Evolutionary conservation across 1,284 basidiomycete species (phyloP), one percentile per base, ranked within the genome.

Genomic region (Phellopilus nigrolimitatus): DNA sequence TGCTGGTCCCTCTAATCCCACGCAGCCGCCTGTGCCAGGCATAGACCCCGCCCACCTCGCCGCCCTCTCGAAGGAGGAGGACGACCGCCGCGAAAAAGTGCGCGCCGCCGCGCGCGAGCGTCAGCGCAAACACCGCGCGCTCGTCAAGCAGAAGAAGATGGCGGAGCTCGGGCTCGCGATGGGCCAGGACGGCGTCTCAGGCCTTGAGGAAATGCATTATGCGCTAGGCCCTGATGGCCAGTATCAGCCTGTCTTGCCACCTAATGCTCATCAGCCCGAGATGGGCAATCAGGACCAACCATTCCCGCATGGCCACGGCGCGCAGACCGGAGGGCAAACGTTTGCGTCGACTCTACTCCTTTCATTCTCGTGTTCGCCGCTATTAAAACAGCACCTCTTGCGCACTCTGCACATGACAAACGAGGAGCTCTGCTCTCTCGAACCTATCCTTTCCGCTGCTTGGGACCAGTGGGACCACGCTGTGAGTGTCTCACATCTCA

Each of bases 401-500:
- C 78, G 84, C 42, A 80, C 78, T 3, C 68, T 90, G 34, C 74
- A 76, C 55, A 82, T 90, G 78, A 79, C 82, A 21, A 80, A 79
- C 64, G 84, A 88, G 51, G 87, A 90, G 60, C 74, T 90, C n/a
- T 78, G 80, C 3, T 79, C 82, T 7, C 67, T 90, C 44, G 84
- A 90, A 61, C 83, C 84, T 21, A 73, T 88, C 56, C 84, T 90
- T 52, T 86, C 87, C 3, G 81, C 84, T 46, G 86, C 86, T 19
- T 90, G 84, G 76, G 87, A 90, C 56, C 81, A 83, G 43, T 90
- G 87, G 87, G 82, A 89, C 62, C 78, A 80, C 56, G 80, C 84
- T 67, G 85, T 88, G 59, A 53, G 76, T 61, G 27, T 34, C 31
- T 25, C 53, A 47, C 44, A 30, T 52, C 50, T 36, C 28, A 10